phyloP scores from a whole-genome alignment of 768 basidiomycete genomes.

The Suillus brevipes region DNA sequence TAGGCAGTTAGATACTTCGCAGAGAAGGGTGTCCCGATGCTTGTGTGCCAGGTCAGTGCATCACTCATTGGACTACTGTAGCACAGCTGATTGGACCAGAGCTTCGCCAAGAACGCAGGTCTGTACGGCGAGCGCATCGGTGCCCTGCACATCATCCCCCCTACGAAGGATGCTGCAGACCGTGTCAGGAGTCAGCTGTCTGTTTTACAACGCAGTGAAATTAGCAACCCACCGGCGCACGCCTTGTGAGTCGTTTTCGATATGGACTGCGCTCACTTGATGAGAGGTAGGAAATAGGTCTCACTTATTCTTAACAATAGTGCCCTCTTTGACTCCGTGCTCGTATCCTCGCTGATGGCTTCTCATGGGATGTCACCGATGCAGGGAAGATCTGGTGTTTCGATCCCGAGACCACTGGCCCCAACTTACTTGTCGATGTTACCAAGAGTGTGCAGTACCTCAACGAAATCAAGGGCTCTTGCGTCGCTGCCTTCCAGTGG shows the following conservation, averaged over 20 bases:
- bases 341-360: too few species aligned
- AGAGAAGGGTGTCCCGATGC: constrained; percentile 67
- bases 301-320: too few species aligned
- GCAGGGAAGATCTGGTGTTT: too few species aligned
- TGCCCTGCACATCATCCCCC: constrained; percentile 48
- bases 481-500: too few species aligned
- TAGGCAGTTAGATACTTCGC: constrained; percentile 93
- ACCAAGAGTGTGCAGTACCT: too few species aligned
- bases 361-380: too few species aligned
- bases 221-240: constrained; percentile 94
- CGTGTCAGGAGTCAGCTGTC: constrained; percentile 84
- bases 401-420: too few species aligned
- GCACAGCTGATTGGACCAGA: constrained; percentile 53
- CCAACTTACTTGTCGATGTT: too few species aligned
- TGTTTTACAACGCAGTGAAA: constrained; percentile 90
- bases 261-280: not conserved
- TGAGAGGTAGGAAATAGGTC: constrained; percentile 45
- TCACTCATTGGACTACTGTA: constrained; percentile 39
- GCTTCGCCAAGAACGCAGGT: constrained; percentile 97
- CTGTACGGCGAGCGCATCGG: constrained; percentile 94
- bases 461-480: too few species aligned
- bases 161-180: constrained; percentile 61
- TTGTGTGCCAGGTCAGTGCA: constrained; percentile 79
- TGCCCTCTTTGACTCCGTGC: too few species aligned
- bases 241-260: constrained; percentile 56